Percentiles rank a stretch among this genome's conserved stretches.
These are phyloP conservation scores for Coprinopsis sp. DNA, from an alignment of 768 basidiomycete genomes.

Conservation along the genomic window DNA sequence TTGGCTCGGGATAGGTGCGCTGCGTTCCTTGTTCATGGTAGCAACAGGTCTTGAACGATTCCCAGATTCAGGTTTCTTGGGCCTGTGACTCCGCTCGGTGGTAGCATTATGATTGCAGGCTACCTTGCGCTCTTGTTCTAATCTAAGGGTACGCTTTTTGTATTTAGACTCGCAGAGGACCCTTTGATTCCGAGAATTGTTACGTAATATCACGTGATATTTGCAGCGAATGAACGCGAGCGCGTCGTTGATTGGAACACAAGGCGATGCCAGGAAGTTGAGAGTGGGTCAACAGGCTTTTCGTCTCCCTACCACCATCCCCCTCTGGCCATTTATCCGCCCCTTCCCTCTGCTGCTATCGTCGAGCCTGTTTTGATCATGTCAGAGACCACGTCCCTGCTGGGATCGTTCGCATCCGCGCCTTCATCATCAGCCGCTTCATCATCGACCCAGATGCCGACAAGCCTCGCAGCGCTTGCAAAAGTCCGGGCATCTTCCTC, in stretches of 20 bases:
- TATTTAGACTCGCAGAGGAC: slow-evolving; percentile 7
- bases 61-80: slow-evolving; percentile 48
- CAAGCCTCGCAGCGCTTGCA: slow-evolving; percentile 15
- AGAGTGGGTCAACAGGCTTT: too few relatives aligned
- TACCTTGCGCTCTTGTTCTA: slow-evolving; percentile 28
- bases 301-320: slow-evolving; percentile 7
- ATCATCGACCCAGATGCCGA: slow-evolving; percentile 21
- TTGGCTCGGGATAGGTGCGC: slow-evolving; percentile 41
- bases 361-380: slow-evolving; percentile 5
- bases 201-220: too few relatives aligned
- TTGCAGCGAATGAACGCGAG: too few relatives aligned
- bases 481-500: slow-evolving; percentile 48
- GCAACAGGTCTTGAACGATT: slow-evolving; percentile 4
- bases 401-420: slow-evolving; percentile 22
- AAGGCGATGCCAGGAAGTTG: too few relatives aligned
- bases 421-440: slow-evolving; percentile 24
- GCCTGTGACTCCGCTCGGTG: slow-evolving; percentile 66
- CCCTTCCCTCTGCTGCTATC: slow-evolving; percentile 2
- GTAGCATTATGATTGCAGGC: slow-evolving; percentile 63
- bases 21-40: slow-evolving; percentile 14
- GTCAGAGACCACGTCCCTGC: slow-evolving; percentile 10
- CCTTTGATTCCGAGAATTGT: background rate
- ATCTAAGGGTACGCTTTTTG: background rate
- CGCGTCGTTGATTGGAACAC: too few relatives aligned
- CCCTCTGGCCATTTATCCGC: slow-evolving; percentile 6